phyloP scores from a whole-genome alignment of 768 basidiomycete species.

The Auricularia auricula-judae region DNA sequence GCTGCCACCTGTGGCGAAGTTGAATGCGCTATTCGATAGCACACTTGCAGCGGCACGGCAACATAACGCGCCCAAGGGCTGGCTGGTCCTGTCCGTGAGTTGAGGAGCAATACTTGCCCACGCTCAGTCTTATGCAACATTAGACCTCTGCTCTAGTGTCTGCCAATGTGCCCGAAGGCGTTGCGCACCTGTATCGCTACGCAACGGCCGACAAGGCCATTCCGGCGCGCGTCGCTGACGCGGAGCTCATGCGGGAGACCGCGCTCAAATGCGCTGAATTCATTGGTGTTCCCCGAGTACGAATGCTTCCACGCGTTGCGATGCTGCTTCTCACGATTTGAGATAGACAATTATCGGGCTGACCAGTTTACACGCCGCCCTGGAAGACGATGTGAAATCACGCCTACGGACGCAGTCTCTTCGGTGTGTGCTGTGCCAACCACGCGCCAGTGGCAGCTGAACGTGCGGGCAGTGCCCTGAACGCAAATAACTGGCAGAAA shows the following conservation, averaged over 20 bases:
- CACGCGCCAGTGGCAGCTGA: too few species aligned
- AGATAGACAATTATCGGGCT: constrained; percentile 72
- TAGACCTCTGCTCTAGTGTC: constrained; percentile 80
- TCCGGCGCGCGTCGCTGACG: constrained; percentile 53
- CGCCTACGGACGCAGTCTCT: constrained; percentile 54
- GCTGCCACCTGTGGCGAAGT: constrained; percentile 40
- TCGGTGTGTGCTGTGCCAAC: constrained; percentile 36
- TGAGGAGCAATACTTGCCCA: constrained; percentile 9
- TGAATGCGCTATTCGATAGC: constrained; percentile 44
- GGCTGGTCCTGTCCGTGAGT: constrained; percentile 68
- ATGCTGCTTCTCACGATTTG: neutral
- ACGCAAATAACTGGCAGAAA: constrained; percentile 49
- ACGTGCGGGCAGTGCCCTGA: neutral
- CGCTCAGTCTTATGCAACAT: constrained; percentile 14
- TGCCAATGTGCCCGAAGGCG: constrained; percentile 65
- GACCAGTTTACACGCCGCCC: constrained; percentile 58
- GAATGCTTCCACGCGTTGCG: constrained; percentile 12
- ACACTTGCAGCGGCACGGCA: constrained; percentile 57
- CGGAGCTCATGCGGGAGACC: constrained; percentile 80
- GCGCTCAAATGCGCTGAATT: constrained; percentile 86
- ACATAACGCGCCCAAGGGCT: constrained; percentile 60
- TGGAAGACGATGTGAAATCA: constrained; percentile 73
- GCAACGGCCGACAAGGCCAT: constrained; percentile 39
- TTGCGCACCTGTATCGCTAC: constrained; percentile 76
- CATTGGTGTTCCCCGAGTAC: constrained; percentile 74